Percentiles rank a stretch among this genome's conserved stretches.
Evolutionary conservation across 495 filamentous ascomycete genomes (phyloP).

Genomic region (Aspergillus taichungensis): DNA sequence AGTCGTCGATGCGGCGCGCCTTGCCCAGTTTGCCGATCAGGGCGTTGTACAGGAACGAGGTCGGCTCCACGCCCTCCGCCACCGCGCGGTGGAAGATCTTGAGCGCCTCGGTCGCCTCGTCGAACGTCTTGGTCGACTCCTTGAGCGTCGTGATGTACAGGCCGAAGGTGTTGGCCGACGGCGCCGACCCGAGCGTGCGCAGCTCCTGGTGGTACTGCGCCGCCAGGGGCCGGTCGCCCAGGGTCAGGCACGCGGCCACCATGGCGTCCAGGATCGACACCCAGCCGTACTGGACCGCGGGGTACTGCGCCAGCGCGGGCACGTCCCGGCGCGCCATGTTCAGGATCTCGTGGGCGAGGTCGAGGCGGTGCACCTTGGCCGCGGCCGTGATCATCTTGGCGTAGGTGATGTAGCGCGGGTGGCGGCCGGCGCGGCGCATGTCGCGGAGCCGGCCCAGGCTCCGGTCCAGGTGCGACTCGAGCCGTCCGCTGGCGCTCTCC

Average conservation of each 20-base stretch:
- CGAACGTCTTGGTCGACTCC: slow-evolving; percentile 92
- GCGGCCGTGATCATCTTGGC: slow-evolving; percentile 89
- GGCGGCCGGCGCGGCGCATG: slow-evolving; percentile 83
- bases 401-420: slow-evolving; percentile 92
- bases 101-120: slow-evolving; percentile 92
- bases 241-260: slow-evolving; percentile 83
- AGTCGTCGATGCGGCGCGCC: slow-evolving; percentile 94
- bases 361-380: slow-evolving; percentile 68
- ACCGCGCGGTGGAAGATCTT: slow-evolving; percentile 94
- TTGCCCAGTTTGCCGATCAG: slow-evolving; percentile 97
- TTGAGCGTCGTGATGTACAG: slow-evolving; percentile 97
- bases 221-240: slow-evolving; percentile 70
- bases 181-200: slow-evolving; percentile 74
- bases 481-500: slow-evolving; percentile 59
- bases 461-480: slow-evolving; percentile 66
- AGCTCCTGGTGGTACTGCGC: slow-evolving; percentile 85
- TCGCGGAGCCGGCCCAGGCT: slow-evolving; percentile 76
- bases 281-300: slow-evolving; percentile 87
- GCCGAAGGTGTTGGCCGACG: slow-evolving; percentile 94
- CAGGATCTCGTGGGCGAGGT: slow-evolving; percentile 77
- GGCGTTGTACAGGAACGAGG: slow-evolving; percentile 96
- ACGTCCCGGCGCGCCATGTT: slow-evolving; percentile 81
- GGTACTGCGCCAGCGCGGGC: slow-evolving; percentile 70
- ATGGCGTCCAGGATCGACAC: slow-evolving; percentile 89
- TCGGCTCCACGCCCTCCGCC: slow-evolving; percentile 88